Conservation (phyloP, 495 filamentous ascomycete genomes). For the Glonium stellatum region DNA sequence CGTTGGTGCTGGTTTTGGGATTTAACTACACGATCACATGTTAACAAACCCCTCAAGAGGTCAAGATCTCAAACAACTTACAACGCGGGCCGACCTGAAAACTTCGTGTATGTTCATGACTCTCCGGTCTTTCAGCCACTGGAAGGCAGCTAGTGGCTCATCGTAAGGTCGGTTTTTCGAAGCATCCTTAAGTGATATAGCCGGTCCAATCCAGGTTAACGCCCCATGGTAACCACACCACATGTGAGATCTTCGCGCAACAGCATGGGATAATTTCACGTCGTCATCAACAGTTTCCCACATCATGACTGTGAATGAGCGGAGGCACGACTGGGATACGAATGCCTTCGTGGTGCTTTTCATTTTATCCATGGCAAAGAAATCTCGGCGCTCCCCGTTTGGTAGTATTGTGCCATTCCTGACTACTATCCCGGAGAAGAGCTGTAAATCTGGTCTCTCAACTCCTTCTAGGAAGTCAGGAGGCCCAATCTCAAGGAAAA, state of each 20-base stretch:
- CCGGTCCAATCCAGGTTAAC: constrained; percentile 45
- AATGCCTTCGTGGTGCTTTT: constrained; percentile 43
- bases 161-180: constrained; percentile 33
- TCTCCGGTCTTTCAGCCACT: constrained; percentile 50
- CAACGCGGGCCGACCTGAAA: constrained; percentile 43
- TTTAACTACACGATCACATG: constrained; percentile 9
- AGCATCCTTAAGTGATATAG: constrained; percentile 40
- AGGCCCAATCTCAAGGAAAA: constrained; percentile 46
- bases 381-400: constrained; percentile 38
- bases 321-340: constrained; percentile 41
- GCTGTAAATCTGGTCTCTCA: constrained; percentile 30
- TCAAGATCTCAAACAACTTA: constrained; percentile 18
- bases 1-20: constrained; percentile 17
- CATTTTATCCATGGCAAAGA: constrained; percentile 38
- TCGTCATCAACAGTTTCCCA: constrained; percentile 54
- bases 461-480: constrained; percentile 44
- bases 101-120: constrained; percentile 47
- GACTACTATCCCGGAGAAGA: constrained; percentile 33
- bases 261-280: constrained; percentile 42
- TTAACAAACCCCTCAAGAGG: not conserved
- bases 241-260: constrained; percentile 46
- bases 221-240: constrained; percentile 54
- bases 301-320: constrained; percentile 29
- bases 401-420: constrained; percentile 36
- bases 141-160: constrained; percentile 48